Base-by-base conservation (phyloP, 192 early-diverging fungal genomes). In the Rhizophlyctis rosea region DNA sequence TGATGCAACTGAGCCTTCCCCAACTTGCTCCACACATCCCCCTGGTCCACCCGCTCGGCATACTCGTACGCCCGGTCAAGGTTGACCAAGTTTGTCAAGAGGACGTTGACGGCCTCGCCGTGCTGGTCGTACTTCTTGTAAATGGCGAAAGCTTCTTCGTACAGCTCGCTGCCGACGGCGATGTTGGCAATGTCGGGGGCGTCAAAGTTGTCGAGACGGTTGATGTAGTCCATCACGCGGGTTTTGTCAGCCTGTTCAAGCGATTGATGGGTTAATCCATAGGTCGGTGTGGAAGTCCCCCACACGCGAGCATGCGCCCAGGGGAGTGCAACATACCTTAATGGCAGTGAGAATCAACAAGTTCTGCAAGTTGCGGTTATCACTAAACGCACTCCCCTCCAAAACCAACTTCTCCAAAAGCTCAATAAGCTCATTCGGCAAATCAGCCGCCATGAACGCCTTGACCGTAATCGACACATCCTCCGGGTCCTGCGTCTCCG, bases 391-490 rank as follows among this genome's bases (percentile, higher is more conserved):
- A 29, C 91, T 85, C 53, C 86, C 85, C 72, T 97, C 96, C 47
- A 99, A 78, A 5, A 99, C 90, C 65, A 99, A 81, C 81, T 95
- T 96, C 75, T 98, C 95, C 54, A 99, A 76, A 3, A 99, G 79
- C 76, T 96, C 95, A 62, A 99, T 99, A 55, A 99, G 81, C 76
- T 99, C 96, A 48, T 93, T 87, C 7, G 95, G 94, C 18, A 98
- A 82, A 57, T 91, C 91, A 33, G 96, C 95, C 21, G 86, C 88
- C 94, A 99, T 97, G 61, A 99, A 99, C 0, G 96, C 95, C 80
- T 96, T 97, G 56, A 99, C 96, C 21, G 95, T 90, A 53, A 93
- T 81, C 16, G 96, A 97, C 0, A 99, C 96, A 72, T 99, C 92
- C 72, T 99, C 96, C 25, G 96, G 96, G 61, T 98, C 96, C 47